Conservation (phyloP, 768 basidiomycete genomes). For the Serendipita sp. region DNA sequence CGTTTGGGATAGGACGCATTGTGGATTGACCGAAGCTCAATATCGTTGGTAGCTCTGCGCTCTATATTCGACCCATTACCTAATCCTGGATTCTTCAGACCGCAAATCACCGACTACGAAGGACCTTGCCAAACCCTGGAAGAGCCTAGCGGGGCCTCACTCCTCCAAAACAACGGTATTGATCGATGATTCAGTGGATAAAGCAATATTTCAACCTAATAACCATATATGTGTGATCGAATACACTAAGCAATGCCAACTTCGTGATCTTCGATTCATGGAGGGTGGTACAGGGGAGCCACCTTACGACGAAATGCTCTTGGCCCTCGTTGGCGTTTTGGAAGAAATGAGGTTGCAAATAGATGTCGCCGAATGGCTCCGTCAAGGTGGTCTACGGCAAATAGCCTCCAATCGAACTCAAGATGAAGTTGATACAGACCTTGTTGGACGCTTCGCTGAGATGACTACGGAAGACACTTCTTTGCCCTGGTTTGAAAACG, state of each 20-base stretch:
- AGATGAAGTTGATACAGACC: too few relatives aligned
- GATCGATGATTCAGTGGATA: slow-evolving; percentile 35
- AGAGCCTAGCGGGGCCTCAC: slow-evolving; percentile 22
- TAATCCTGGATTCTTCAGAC: neutral
- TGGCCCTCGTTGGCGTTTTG: neutral
- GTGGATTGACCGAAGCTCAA: slow-evolving; percentile 42
- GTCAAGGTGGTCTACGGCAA: neutral
- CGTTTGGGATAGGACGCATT: slow-evolving; percentile 65
- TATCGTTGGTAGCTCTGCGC: slow-evolving; percentile 40
- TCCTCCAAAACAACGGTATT: slow-evolving; percentile 33
- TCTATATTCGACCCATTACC: neutral
- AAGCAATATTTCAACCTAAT: slow-evolving; percentile 55
- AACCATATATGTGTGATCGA: slow-evolving; percentile 68
- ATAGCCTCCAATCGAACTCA: neutral
- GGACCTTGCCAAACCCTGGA: slow-evolving; percentile 56
- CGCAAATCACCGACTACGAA: slow-evolving; percentile 45
- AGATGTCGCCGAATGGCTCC: neutral
- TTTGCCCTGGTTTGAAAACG: neutral
- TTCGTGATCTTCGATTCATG: neutral
- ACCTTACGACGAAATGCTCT: neutral
- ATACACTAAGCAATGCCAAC: slow-evolving; percentile 26
- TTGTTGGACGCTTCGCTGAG: neutral
- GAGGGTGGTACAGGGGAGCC: neutral
- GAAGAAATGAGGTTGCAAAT: neutral
- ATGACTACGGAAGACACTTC: neutral